Conservation (phyloP, 305 asterid species). For the Rubia peregrina region DNA sequence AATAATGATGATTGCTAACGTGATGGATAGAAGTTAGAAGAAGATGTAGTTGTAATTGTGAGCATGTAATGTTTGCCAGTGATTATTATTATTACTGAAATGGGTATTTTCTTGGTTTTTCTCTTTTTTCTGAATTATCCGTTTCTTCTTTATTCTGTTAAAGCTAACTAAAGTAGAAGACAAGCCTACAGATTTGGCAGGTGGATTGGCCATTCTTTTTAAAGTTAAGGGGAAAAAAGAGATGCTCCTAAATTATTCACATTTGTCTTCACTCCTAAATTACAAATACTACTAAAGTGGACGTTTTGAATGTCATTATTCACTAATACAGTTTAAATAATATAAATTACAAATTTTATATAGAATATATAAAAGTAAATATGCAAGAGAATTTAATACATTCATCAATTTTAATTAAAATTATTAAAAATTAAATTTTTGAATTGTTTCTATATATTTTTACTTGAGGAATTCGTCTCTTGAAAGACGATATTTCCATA, state of each 20-base stretch:
- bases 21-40: conserved; percentile 23
- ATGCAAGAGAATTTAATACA: too few species aligned
- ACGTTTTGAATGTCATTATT: not conserved
- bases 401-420: too few species aligned
- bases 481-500: too few species aligned
- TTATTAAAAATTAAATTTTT: too few species aligned
- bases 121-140: not conserved
- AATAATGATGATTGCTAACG: conserved; percentile 48
- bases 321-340: not conserved
- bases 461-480: too few species aligned
- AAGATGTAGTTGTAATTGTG: conserved; percentile 18
- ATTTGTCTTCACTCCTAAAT: conserved; percentile 14
- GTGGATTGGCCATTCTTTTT: conserved; percentile 1
- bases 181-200: conserved; percentile 32
- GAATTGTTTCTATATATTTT: too few species aligned
- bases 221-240: conserved; percentile 3
- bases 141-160: conserved; percentile 17
- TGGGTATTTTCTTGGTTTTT: conserved; percentile 40
- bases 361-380: too few species aligned
- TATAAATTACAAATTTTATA: too few species aligned
- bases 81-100: conserved; percentile 48
- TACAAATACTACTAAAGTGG: not conserved
- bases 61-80: conserved; percentile 34
- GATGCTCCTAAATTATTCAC: conserved; percentile 25
- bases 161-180: conserved; percentile 24